Base-by-base conservation (phyloP, 352 stramenopile genomes). In the Thalassiosira mediterranea region DNA sequence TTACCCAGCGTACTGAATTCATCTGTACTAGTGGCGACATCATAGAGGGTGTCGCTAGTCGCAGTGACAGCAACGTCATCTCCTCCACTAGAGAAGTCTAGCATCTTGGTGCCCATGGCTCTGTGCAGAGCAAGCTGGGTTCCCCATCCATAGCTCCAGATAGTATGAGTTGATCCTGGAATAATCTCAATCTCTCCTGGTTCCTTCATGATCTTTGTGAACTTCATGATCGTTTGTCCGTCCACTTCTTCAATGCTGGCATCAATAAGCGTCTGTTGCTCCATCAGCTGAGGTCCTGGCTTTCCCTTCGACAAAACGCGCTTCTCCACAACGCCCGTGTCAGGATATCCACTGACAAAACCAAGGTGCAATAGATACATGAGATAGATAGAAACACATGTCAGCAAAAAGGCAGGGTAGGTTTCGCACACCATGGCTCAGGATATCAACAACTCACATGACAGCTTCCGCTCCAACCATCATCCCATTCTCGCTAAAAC, bases 121-220 rank as follows among this genome's bases (percentile, higher is more conserved):
- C n/a, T n/a, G n/a, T n/a, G n/a, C n/a, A n/a, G n/a, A n/a, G n/a
- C n/a, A n/a, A n/a, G n/a, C n/a, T n/a, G n/a, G n/a, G n/a, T n/a
- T n/a, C n/a, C n/a, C n/a, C n/a, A n/a, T n/a, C n/a, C n/a, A n/a
- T n/a, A n/a, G n/a, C n/a, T n/a, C n/a, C n/a, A n/a, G n/a, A n/a
- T n/a, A n/a, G n/a, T n/a, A n/a, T n/a, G n/a, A n/a, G n/a, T n/a
- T n/a, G n/a, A n/a, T n/a, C n/a, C n/a, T n/a, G n/a, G n/a, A 44
- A 10, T 42, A 53, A 65, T 65, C 46, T 65, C 56, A 38, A 65
- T 51, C 56, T 65, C 31, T 21, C 17, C 56, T 13, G 52, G 8
- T 46, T 65, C 56, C 28, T 65, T 65, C 34, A 65, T 48, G 1
- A 53, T 48, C 38, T 65, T 65, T 21, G 56, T 65, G 25, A 65